phyloP scores from a whole-genome alignment of 73 alveolate species.

The Paramecium octaurelia region DNA sequence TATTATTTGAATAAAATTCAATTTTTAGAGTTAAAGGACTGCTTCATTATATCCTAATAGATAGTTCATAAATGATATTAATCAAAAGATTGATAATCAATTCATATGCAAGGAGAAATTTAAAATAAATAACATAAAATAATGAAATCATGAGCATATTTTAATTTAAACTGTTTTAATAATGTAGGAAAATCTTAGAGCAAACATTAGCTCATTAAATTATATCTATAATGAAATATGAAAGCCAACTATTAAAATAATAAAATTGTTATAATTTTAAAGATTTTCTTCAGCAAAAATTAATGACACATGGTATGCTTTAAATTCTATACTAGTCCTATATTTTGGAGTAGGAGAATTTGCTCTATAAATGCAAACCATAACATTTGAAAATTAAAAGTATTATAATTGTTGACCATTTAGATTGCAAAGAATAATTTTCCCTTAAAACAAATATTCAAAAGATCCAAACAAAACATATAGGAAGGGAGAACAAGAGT shows the following conservation, averaged over 20 bases:
- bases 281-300: background rate
- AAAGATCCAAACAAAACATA: background rate
- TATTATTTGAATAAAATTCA: no score
- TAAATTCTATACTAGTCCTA: background rate
- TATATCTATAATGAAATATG: background rate
- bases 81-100: no score
- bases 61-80: no score
- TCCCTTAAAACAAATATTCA: background rate
- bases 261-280: background rate
- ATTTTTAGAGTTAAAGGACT: no score
- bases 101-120: background rate
- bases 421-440: background rate
- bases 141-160: background rate
- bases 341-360: background rate
- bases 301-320: slow-evolving; percentile 12
- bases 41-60: no score
- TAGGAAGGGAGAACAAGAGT: background rate
- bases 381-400: background rate
- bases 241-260: background rate
- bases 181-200: background rate
- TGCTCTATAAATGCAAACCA: background rate
- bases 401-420: background rate
- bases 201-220: background rate
- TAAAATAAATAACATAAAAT: background rate
- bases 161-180: background rate